These are phyloP conservation scores for Silene uniflora DNA, from an alignment of 148 eudicot species.

Conservation along the genomic window DNA sequence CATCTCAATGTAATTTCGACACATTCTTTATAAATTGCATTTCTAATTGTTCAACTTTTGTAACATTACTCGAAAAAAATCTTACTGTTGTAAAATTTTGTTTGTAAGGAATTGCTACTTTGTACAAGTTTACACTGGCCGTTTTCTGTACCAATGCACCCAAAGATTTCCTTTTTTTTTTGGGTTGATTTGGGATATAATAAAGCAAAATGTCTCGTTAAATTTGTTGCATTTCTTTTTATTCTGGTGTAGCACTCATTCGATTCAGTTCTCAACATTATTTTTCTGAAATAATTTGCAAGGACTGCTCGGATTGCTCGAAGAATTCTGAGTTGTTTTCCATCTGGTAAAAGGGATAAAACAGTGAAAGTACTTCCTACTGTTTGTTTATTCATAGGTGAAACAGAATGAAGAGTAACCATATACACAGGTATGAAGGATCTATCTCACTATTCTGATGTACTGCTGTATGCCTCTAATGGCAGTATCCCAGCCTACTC, in stretches of 20 bases:
- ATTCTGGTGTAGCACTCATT: background rate
- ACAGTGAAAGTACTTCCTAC: slow-evolving; percentile 9
- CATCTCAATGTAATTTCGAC: slow-evolving; percentile 15
- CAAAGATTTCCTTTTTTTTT: background rate
- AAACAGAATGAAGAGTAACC: slow-evolving; percentile 7
- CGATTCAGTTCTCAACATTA: background rate
- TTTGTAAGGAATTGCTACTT: background rate
- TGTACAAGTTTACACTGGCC: background rate
- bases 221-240: no score
- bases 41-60: background rate
- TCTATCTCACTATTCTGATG: slow-evolving; percentile 20
- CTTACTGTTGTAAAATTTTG: background rate
- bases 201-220: no score
- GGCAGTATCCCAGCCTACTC: slow-evolving; percentile 27
- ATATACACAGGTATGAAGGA: slow-evolving; percentile 20
- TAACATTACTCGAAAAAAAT: background rate
- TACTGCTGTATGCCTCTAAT: slow-evolving; percentile 22
- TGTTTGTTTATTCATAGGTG: slow-evolving; percentile 15
- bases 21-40: slow-evolving; percentile 9
- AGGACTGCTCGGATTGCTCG: background rate
- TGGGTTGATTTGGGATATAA: no score
- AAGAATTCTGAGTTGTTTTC: background rate
- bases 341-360: background rate
- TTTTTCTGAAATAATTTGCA: background rate
- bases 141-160: background rate